A percentile compares a stretch with the other conserved stretches of the same genome.
These are phyloP conservation scores for Sclerotinia subarctica DNA, from an alignment of 2,329 filamentous ascomycete genomes.

Conservation along the genomic window DNA sequence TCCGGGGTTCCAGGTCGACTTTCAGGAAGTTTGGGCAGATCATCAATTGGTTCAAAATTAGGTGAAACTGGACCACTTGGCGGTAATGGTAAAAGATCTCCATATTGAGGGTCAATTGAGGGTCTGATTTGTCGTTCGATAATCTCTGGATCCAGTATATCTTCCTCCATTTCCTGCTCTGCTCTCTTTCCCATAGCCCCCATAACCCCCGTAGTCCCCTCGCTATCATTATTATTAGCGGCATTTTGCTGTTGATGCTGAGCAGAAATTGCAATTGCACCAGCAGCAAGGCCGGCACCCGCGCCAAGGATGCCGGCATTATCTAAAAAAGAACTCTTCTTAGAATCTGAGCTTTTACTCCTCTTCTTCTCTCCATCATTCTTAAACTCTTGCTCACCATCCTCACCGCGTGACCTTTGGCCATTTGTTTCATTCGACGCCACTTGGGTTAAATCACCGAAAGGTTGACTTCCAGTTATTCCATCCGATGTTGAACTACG, in stretches of 20 bases:
- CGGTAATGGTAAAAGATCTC: conserved; percentile 61
- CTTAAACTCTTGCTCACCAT: conserved; percentile 26
- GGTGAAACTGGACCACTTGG: conserved; percentile 57
- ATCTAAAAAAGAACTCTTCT: conserved; percentile 66
- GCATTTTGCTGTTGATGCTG: conserved; percentile 39
- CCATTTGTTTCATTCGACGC: conserved; percentile 30
- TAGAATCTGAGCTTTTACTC: conserved; percentile 32
- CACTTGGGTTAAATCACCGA: conserved; percentile 30
- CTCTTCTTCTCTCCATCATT: conserved; percentile 35
- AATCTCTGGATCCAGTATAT: conserved; percentile 56
- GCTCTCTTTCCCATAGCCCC: background rate
- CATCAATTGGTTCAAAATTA: conserved; percentile 36
- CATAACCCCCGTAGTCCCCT: conserved; percentile 21
- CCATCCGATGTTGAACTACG: conserved; percentile 35
- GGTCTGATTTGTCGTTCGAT: conserved; percentile 57
- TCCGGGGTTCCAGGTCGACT: conserved; percentile 51
- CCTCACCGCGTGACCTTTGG: conserved; percentile 28
- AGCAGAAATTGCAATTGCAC: conserved; percentile 41
- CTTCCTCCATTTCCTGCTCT: conserved; percentile 26
- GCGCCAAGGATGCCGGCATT: conserved; percentile 67
- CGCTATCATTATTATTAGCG: conserved; percentile 35
- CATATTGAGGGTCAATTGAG: conserved; percentile 64
- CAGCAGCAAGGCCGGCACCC: conserved; percentile 62
- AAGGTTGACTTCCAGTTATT: conserved; percentile 28
- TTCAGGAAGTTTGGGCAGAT: conserved; percentile 52